Evolutionary conservation across 148 eudicot species (phyloP).

Genomic region (Euryodendron excelsum): DNA sequence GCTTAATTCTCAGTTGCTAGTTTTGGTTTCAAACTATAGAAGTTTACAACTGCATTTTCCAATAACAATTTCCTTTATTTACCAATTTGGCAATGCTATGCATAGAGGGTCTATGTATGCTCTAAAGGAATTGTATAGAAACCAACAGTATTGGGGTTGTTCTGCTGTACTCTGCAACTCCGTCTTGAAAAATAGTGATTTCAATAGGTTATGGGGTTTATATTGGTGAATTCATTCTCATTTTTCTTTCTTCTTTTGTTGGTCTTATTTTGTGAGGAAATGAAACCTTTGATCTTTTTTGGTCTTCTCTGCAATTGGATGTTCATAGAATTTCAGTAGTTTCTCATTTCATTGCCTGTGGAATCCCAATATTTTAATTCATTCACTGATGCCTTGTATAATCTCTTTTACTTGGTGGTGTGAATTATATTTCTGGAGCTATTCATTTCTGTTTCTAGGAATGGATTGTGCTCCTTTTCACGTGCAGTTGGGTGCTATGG

Average conservation of each 20-base stretch:
- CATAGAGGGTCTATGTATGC: background rate
- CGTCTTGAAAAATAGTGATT: background rate
- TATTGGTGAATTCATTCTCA: background rate
- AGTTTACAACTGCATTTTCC: background rate
- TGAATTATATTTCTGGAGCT: background rate
- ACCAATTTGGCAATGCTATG: background rate
- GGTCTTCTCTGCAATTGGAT: background rate
- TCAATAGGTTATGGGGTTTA: background rate
- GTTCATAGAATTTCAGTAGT: background rate
- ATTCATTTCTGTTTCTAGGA: constrained; percentile 19
- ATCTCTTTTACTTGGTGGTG: background rate
- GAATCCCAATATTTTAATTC: background rate
- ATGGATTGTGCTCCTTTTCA: constrained; percentile 28
- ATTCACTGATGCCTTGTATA: background rate
- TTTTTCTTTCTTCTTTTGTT: too few species aligned
- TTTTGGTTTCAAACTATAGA: too few species aligned
- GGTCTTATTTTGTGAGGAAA: background rate
- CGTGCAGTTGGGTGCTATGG: constrained; percentile 20
- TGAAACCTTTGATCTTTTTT: background rate
- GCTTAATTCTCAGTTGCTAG: background rate
- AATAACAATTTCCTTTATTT: too few species aligned
- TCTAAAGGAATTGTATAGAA: background rate
- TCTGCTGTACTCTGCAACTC: too few species aligned
- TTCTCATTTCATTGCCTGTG: background rate
- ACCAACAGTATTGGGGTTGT: too few species aligned